A percentile compares a stretch with the other conserved stretches of the same genome.
Evolutionary conservation across 257 asterid genomes (phyloP).

Genomic region (Mentha longifolia): DNA sequence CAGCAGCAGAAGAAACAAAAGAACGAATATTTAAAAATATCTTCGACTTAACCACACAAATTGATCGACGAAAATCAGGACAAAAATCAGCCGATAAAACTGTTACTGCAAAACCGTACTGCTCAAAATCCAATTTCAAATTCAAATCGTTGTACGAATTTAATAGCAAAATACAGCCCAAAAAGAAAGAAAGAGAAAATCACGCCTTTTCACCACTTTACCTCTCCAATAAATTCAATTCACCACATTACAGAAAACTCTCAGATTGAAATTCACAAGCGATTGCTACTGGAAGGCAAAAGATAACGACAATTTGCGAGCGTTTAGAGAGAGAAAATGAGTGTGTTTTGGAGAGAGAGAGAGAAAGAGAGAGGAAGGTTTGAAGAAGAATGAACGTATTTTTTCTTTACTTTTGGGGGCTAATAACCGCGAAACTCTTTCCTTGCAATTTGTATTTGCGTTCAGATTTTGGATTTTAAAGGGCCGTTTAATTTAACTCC

Average conservation of each 20-base stretch:
- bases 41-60: slow-evolving; percentile 1
- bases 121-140: slow-evolving; percentile 26
- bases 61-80: slow-evolving; percentile 30
- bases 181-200: background rate
- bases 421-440: slow-evolving; percentile 50
- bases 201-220: background rate
- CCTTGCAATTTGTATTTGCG: slow-evolving; percentile 32
- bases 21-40: background rate
- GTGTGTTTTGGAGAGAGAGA: slow-evolving; percentile 21
- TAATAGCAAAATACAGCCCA: slow-evolving; percentile 16
- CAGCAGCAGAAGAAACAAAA: slow-evolving; percentile 20
- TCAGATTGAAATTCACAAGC: slow-evolving; percentile 21
- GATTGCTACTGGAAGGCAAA: background rate
- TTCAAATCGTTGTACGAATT: slow-evolving; percentile 30
- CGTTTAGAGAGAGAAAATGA: slow-evolving; percentile 36
- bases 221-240: slow-evolving; percentile 35
- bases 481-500: slow-evolving; percentile 23
- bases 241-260: slow-evolving; percentile 34
- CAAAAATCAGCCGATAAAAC: slow-evolving; percentile 1
- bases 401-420: slow-evolving; percentile 32
- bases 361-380: slow-evolving; percentile 30
- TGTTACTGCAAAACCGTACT: background rate
- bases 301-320: slow-evolving; percentile 29
- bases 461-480: slow-evolving; percentile 33
- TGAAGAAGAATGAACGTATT: slow-evolving; percentile 30